phyloP scores from a whole-genome alignment of 345 rosid species.

The Acer saccharum region DNA sequence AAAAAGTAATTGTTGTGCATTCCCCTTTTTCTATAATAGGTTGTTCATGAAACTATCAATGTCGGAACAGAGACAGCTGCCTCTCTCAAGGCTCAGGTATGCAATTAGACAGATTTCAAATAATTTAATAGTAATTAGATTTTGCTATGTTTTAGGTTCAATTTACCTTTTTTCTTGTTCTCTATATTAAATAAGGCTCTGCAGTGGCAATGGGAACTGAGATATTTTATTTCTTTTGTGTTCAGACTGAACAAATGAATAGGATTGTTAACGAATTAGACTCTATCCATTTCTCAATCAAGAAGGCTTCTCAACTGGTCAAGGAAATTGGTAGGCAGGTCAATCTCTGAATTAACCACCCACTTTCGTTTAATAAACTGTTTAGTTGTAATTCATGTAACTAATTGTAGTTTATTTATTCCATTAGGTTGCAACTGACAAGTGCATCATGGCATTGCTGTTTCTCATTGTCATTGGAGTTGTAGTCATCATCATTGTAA shows the following conservation, averaged over 20 bases:
- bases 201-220: conserved; percentile 20
- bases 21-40: conserved; percentile 36
- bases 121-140: neutral
- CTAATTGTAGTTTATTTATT: conserved; percentile 5
- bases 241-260: conserved; percentile 98
- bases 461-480: conserved; percentile 84
- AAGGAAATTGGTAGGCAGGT: conserved; percentile 99
- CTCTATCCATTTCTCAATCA: conserved; percentile 91
- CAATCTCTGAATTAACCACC: conserved; percentile 40
- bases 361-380: conserved; percentile 10
- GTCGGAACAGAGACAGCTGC: conserved; percentile 92
- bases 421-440: conserved; percentile 90
- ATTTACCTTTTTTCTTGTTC: conserved; percentile 9
- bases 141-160: neutral
- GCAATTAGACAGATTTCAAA: conserved; percentile 19
- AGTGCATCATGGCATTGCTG: conserved; percentile 81
- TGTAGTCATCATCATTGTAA: conserved; percentile 82
- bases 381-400: neutral
- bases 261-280: conserved; percentile 96
- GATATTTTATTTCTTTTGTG: conserved; percentile 18
- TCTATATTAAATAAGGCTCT: neutral
- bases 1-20: conserved; percentile 5
- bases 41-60: conserved; percentile 82
- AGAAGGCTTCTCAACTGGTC: conserved; percentile 90
- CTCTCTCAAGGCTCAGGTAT: conserved; percentile 91